Conservation (phyloP, 148 eudicot species). For the Chenopodium suecicum region DNA sequence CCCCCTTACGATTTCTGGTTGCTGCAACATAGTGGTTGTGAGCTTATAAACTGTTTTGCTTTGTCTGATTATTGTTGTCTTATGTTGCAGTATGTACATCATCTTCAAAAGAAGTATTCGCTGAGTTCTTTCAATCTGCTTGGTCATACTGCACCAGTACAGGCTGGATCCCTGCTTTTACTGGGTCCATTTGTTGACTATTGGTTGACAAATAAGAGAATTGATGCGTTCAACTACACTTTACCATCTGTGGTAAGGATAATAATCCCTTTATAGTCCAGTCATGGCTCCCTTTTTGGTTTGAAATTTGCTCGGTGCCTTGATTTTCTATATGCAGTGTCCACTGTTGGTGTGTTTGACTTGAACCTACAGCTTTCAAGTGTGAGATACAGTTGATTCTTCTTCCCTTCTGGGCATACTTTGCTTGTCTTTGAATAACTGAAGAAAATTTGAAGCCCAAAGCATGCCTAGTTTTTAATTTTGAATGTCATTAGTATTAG, state of each 20-base stretch:
- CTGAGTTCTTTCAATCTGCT: conserved; percentile 71
- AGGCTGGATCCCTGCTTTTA: conserved; percentile 60
- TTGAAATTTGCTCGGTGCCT: neutral
- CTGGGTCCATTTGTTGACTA: conserved; percentile 74
- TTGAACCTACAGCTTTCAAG: neutral
- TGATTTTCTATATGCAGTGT: neutral
- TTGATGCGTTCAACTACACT: conserved; percentile 57
- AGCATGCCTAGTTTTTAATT: neutral
- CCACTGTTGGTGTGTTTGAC: neutral
- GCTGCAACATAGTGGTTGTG: neutral
- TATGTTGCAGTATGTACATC: conserved; percentile 61
- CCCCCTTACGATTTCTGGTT: neutral
- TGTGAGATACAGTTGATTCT: neutral
- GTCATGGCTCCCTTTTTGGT: neutral
- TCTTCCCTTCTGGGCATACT: neutral
- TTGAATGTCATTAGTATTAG: neutral
- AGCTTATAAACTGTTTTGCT: neutral
- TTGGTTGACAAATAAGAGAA: conserved; percentile 66
- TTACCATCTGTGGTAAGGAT: conserved; percentile 54
- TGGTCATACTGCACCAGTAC: conserved; percentile 80
- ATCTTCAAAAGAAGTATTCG: conserved; percentile 72
- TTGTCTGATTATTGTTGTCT: conserved; percentile 15
- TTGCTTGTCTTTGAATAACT: neutral
- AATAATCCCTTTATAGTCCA: neutral
- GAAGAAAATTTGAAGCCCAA: neutral